Evolutionary conservation across 2,329 filamentous ascomycete species (phyloP), one percentile per base, ranked within the genome.

Genomic region (Monosporascus sp.): DNA sequence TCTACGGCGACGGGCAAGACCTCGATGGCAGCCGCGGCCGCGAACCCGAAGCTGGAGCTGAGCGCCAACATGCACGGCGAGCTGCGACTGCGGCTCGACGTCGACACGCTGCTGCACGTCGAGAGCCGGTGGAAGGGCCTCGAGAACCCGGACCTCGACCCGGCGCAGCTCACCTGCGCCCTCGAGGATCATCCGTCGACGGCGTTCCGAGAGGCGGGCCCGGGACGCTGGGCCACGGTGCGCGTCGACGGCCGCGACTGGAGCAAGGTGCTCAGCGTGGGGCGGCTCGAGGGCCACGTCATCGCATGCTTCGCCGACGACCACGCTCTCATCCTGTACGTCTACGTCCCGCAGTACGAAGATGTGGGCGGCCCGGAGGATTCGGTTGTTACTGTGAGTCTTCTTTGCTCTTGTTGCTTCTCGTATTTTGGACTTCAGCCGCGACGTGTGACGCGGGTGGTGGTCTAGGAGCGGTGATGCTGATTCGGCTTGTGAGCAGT

Each of bases 51-150:
- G 63, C 76, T 99, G 3, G 90, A 96, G 68, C 74, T 97, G 44
- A 87, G 87, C 51, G 94, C 92, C 31, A 99, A 97, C 70, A 96
- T 96, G 90, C 89, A 96, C 70, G 94, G 94, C 20, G 86, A 85
- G 53, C 74, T 99, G 53, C 85, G 85, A 47, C 78, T 99, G 56
- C 84, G 88, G 11, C 87, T 97, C 55, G 80, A 82, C 37, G 94
- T 91, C 1, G 92, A 97, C 67, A 83, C 88, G 7, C 83, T 96
- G 6, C 83, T 96, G 62, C 86, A 87, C 55, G 95, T 97, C 53
- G 86, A 85, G 53, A 94, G 88, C 63, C 81, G 88, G 44, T 99
- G 94, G 94, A 84, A 83, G 3, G 89, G 86, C 1, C 81, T 99
- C 35, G 84, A 85, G 52, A 97, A 97, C 68, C 93, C 94, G 6